Conservation (phyloP, 1,284 basidiomycete species). For the Pyrrhoderma noxium region DNA sequence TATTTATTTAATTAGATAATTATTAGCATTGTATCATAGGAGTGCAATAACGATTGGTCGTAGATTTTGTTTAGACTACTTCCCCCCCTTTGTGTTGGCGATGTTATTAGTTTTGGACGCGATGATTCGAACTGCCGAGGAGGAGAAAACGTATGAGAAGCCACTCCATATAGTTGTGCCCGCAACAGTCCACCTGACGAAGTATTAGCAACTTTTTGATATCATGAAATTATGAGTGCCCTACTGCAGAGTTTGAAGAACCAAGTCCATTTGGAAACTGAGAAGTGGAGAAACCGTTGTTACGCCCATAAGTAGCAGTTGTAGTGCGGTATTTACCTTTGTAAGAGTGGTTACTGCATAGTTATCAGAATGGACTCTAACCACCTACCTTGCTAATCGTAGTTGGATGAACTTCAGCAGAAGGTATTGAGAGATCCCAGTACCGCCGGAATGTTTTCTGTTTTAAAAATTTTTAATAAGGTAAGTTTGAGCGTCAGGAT, state of each 20-base stretch:
- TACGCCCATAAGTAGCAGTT: constrained; percentile 83
- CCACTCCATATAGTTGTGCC: constrained; percentile 91
- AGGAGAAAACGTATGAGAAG: constrained; percentile 77
- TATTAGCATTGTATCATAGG: no score
- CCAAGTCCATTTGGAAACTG: constrained; percentile 48
- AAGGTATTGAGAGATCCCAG: constrained; percentile 93
- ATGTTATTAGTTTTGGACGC: background rate
- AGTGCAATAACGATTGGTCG: no score
- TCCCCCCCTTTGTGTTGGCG: no score
- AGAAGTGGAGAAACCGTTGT: constrained; percentile 83
- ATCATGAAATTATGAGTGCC: constrained; percentile 20
- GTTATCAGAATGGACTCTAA: background rate
- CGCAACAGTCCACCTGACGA: constrained; percentile 71
- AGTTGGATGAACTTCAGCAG: constrained; percentile 89
- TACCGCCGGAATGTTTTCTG: constrained; percentile 90
- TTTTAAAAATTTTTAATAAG: no score
- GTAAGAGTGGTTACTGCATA: no score
- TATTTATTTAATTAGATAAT: no score
- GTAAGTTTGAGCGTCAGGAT: constrained; percentile 11
- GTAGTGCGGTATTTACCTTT: constrained; percentile 89
- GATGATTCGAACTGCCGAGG: constrained; percentile 55
- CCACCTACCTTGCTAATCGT: constrained; percentile 74
- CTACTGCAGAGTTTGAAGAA: constrained; percentile 59
- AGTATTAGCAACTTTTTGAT: background rate
- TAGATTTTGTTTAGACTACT: no score